Evolutionary conservation across 2,329 filamentous ascomycete genomes (phyloP).

Genomic region (Claviceps monticola): DNA sequence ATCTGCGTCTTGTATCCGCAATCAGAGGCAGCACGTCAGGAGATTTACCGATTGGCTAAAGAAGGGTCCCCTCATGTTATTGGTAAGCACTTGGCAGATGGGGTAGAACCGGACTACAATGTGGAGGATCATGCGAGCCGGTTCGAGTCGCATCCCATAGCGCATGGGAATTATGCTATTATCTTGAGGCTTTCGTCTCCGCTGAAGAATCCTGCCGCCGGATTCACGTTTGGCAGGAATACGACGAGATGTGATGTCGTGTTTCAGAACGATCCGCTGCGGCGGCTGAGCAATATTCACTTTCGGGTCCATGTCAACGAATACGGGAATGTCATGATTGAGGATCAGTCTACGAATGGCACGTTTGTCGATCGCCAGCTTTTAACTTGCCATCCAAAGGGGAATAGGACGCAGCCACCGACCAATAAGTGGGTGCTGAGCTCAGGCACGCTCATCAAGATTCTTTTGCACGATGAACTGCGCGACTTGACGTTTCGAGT

Average conservation of each 20-base stretch:
- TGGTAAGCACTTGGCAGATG: slow-evolving; percentile 32
- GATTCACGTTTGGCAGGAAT: slow-evolving; percentile 83
- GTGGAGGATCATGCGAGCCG: slow-evolving; percentile 34
- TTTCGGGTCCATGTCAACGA: slow-evolving; percentile 86
- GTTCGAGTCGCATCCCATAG: slow-evolving; percentile 30
- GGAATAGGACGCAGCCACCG: slow-evolving; percentile 14
- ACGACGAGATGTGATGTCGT: slow-evolving; percentile 54
- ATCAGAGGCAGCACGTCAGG: slow-evolving; percentile 55
- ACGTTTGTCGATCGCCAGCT: slow-evolving; percentile 68
- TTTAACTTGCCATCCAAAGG: slow-evolving; percentile 34
- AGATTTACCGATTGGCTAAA: slow-evolving; percentile 42
- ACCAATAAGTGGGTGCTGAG: slow-evolving; percentile 45
- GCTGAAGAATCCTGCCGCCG: slow-evolving; percentile 52
- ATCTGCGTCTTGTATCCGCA: slow-evolving; percentile 77
- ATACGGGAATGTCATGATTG: slow-evolving; percentile 78
- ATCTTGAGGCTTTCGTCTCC: slow-evolving; percentile 66
- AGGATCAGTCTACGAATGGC: slow-evolving; percentile 92
- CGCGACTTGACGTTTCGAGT: slow-evolving; percentile 69
- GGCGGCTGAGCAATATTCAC: slow-evolving; percentile 82
- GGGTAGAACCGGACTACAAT: slow-evolving; percentile 37
- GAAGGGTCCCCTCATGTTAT: slow-evolving; percentile 36
- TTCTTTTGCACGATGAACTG: slow-evolving; percentile 39
- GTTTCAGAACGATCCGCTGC: slow-evolving; percentile 50
- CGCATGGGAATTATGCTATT: slow-evolving; percentile 50
- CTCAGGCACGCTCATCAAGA: slow-evolving; percentile 59